These are phyloP conservation scores for Wallacemonas sp. DNA, from an alignment of 208 protist genomes.

Conservation along the genomic window DNA sequence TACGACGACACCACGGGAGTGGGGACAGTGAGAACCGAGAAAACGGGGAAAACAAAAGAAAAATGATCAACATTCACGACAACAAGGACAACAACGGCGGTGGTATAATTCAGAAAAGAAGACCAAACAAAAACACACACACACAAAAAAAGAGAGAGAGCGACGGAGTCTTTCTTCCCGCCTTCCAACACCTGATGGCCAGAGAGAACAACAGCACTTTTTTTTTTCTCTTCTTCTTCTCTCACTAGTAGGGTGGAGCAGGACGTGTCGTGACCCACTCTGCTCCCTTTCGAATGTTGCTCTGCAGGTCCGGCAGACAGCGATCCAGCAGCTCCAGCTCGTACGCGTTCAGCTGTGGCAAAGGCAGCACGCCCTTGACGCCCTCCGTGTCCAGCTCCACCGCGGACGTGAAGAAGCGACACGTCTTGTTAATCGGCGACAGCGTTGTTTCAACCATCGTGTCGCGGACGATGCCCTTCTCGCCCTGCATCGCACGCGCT, in stretches of 20 bases:
- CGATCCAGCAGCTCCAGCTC: conserved; percentile 51
- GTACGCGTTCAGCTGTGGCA: conserved; percentile 35
- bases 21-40: too few relatives aligned
- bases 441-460: conserved; percentile 69
- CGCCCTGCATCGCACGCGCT: conserved; percentile 57
- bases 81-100: too few relatives aligned
- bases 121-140: too few relatives aligned
- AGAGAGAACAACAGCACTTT: too few relatives aligned
- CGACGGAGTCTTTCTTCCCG: too few relatives aligned
- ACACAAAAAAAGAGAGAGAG: too few relatives aligned
- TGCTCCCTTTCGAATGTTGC: conserved; percentile 51
- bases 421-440: conserved; percentile 45
- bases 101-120: too few relatives aligned
- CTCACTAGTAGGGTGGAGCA: conserved; percentile 2
- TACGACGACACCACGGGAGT: not conserved
- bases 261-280: conserved; percentile 12
- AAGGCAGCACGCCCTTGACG: conserved; percentile 24
- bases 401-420: conserved; percentile 72
- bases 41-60: not conserved
- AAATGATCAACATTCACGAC: too few relatives aligned
- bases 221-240: too few relatives aligned
- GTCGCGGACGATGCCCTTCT: conserved; percentile 61
- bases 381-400: conserved; percentile 78
- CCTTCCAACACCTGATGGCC: too few relatives aligned
- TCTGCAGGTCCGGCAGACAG: conserved; percentile 56